Evolutionary conservation across 805 yeast species (phyloP), one percentile per base, ranked within the genome.

Genomic region (Brettanomyces nanus): DNA sequence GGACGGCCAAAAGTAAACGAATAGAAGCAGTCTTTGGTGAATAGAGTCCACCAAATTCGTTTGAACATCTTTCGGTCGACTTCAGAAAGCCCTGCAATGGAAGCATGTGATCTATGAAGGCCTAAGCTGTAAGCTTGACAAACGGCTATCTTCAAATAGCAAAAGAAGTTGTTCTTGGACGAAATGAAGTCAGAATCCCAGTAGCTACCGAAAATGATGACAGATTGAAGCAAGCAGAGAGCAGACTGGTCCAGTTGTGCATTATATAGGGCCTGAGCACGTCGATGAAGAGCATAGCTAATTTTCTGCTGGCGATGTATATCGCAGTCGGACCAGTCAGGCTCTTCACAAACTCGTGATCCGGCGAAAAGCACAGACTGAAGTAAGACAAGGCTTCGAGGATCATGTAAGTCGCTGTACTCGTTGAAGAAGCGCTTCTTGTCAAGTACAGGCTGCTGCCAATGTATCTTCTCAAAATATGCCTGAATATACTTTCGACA

Each of bases 1-100:
- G 95, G 90, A 38, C 92, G 65, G 14, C 92, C 90, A 56, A 78
- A 73, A 35, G 74, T 63, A 46, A 83, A 81, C 4, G 87, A 75
- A 6, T 72, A 72, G 32, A 69, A 66, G 6, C 85, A 61, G 56
- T 83, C 94, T 48, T 80, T 74, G 41, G 71, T 71, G 55, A 79
- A 82, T 21, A 83, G 56, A 42, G 76, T 65, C 94, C 94, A 83
- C 87, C 89, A 84, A 11, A 81, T 65, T 31, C 87, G 63, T 46
- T 80, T 69, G 69, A 80, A 76, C 28, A 77, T 53, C 42, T 72
- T 72, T 36, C 47, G 55, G 11, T 47, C 51, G 35, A 37, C 20
- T 1, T 27, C 25, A 2, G 51, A 40, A 9, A 51, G 19, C 2
- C 40, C 41, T 10, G 36, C 22, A 14, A 39, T 30, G 3, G 33